Evolutionary conservation across 2,329 filamentous ascomycete species (phyloP).

Genomic region (Penicillium sp.): DNA sequence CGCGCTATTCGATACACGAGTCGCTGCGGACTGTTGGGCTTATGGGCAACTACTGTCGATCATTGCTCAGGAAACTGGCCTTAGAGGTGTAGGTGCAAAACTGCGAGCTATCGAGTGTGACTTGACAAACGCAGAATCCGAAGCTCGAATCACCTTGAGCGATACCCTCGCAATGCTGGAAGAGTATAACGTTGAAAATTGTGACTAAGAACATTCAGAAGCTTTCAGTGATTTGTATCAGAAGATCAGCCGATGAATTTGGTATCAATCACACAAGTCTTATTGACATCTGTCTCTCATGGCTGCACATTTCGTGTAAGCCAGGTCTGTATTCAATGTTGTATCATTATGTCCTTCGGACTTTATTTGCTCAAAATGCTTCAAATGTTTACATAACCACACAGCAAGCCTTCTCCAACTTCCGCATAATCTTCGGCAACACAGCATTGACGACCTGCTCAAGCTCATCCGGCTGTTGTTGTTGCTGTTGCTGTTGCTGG

Average conservation of each 20-base stretch:
- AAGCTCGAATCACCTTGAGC: not conserved
- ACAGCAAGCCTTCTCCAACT: slow-evolving; percentile 70
- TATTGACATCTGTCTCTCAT: too few relatives aligned
- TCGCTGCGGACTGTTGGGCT: slow-evolving; percentile 1
- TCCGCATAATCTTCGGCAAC: slow-evolving; percentile 61
- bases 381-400: slow-evolving; percentile 64
- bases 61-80: not conserved
- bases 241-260: too few relatives aligned
- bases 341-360: not conserved
- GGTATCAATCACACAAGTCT: too few relatives aligned
- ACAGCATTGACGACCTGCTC: slow-evolving; percentile 62
- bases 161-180: not conserved
- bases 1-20: not conserved
- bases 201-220: not conserved
- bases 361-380: not conserved
- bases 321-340: not conserved
- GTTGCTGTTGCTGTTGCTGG: slow-evolving; percentile 36
- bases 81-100: not conserved
- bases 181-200: not conserved
- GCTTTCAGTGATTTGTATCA: not conserved
- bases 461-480: slow-evolving; percentile 58
- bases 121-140: not conserved
- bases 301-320: too few relatives aligned
- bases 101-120: not conserved
- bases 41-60: not conserved